These are phyloP conservation scores for Mycena chlorophos DNA, from an alignment of 768 basidiomycete genomes.

Conservation along the genomic window DNA sequence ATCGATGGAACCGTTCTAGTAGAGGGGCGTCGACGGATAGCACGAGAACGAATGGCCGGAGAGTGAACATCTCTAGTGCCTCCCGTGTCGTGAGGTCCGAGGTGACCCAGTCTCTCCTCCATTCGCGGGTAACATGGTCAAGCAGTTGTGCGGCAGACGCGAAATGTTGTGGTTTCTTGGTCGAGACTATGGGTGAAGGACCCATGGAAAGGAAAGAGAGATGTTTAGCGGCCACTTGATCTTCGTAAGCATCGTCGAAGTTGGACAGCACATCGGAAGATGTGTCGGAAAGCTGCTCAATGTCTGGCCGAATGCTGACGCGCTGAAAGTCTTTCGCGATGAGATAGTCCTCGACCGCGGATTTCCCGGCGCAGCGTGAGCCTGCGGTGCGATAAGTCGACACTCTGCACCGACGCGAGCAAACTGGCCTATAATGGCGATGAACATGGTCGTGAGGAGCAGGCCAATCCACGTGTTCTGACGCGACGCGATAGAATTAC, in stretches of 20 bases:
- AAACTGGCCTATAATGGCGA: conserved; percentile 18
- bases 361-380: conserved; percentile 61
- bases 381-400: conserved; percentile 46
- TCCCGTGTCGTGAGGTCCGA: conserved; percentile 58
- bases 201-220: conserved; percentile 43
- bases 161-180: conserved; percentile 37
- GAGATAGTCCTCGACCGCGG: conserved; percentile 60
- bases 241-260: conserved; percentile 13
- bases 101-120: conserved; percentile 82
- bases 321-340: conserved; percentile 57
- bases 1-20: conserved; percentile 63
- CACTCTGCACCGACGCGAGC: not conserved
- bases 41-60: conserved; percentile 89
- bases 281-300: conserved; percentile 13
- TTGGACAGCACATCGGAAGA: conserved; percentile 12
- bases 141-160: conserved; percentile 55
- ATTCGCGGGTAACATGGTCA: conserved; percentile 75
- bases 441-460: conserved; percentile 11
- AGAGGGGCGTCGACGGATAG: conserved; percentile 83
- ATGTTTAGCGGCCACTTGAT: conserved; percentile 28
- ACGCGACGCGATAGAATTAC: not conserved
- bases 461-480: conserved; percentile 2
- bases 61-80: conserved; percentile 68
- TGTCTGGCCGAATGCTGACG: conserved; percentile 39
- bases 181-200: conserved; percentile 23